Conservation (phyloP, 148 eudicot genomes). For the Nepenthes mirabilis region DNA sequence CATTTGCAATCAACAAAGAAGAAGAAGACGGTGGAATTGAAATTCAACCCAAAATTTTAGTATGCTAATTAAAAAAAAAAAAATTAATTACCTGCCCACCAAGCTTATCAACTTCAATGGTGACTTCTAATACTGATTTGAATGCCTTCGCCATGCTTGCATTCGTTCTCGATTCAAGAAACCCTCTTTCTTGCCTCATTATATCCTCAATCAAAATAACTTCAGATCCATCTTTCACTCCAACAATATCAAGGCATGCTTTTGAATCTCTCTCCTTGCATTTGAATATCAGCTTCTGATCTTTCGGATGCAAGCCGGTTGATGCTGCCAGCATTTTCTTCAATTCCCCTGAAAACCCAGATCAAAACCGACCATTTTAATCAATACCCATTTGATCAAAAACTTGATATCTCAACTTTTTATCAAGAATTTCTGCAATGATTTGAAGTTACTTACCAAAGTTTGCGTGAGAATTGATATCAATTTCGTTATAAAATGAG, state of each 20-base stretch:
- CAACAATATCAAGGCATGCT: conserved; percentile 42
- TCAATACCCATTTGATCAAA: neutral
- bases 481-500: conserved; percentile 5
- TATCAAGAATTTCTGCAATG: neutral
- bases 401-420: neutral
- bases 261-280: conserved; percentile 57
- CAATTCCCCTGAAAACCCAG: conserved; percentile 2
- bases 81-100: conserved; percentile 33
- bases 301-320: conserved; percentile 42
- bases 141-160: conserved; percentile 33
- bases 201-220: conserved; percentile 37
- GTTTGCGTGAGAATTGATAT: conserved; percentile 8
- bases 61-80: no score
- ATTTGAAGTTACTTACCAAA: conserved; percentile 5
- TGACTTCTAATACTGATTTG: conserved; percentile 34
- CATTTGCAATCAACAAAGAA: neutral
- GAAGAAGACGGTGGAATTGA: neutral
- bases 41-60: no score
- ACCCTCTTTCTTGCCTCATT: conserved; percentile 27
- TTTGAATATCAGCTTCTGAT: conserved; percentile 53
- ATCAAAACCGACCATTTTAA: neutral
- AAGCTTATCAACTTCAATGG: conserved; percentile 50
- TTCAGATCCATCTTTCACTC: conserved; percentile 59
- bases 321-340: conserved; percentile 6
- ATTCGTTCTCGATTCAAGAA: conserved; percentile 24